phyloP scores from a whole-genome alignment of 768 basidiomycete species.

The Trichaptum fuscoviolaceum region DNA sequence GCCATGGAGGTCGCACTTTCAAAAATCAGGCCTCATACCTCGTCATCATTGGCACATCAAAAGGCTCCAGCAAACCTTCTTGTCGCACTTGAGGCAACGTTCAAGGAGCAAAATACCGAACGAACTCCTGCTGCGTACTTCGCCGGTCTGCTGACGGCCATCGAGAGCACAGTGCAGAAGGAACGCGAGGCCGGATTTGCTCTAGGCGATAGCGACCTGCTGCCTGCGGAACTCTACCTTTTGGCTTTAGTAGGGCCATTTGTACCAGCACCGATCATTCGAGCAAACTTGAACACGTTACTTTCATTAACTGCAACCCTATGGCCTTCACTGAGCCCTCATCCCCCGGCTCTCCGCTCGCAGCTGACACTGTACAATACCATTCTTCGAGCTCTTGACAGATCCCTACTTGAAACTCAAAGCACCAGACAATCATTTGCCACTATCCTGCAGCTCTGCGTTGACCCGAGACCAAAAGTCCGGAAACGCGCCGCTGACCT shows the following conservation, averaged over 20 bases:
- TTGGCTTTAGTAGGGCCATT: constrained; percentile 72
- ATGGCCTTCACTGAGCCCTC: constrained; percentile 56
- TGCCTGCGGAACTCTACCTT: constrained; percentile 83
- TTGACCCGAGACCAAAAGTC: constrained; percentile 92
- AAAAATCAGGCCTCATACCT: constrained; percentile 84
- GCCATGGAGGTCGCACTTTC: constrained; percentile 61
- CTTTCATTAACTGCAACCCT: constrained; percentile 73
- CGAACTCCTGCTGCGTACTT: constrained; percentile 87
- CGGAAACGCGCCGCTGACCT: constrained; percentile 86
- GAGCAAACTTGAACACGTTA: constrained; percentile 65
- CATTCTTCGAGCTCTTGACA: constrained; percentile 66
- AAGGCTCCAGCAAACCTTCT: constrained; percentile 85
- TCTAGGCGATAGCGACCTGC: constrained; percentile 62
- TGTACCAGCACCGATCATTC: constrained; percentile 75
- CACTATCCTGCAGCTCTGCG: constrained; percentile 72
- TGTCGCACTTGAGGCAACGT: constrained; percentile 76
- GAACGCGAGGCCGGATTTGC: constrained; percentile 34
- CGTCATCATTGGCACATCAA: constrained; percentile 80
- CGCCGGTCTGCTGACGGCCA: constrained; percentile 80
- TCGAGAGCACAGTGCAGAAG: constrained; percentile 72
- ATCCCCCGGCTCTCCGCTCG: constrained; percentile 82
- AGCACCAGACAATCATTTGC: constrained; percentile 79
- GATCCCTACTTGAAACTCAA: constrained; percentile 60
- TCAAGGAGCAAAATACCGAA: constrained; percentile 63
- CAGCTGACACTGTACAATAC: constrained; percentile 73